Evolutionary conservation across 2,329 filamentous ascomycete genomes (phyloP), one percentile per base, ranked within the genome.

Genomic region (Scolecobasidium constrictum): DNA sequence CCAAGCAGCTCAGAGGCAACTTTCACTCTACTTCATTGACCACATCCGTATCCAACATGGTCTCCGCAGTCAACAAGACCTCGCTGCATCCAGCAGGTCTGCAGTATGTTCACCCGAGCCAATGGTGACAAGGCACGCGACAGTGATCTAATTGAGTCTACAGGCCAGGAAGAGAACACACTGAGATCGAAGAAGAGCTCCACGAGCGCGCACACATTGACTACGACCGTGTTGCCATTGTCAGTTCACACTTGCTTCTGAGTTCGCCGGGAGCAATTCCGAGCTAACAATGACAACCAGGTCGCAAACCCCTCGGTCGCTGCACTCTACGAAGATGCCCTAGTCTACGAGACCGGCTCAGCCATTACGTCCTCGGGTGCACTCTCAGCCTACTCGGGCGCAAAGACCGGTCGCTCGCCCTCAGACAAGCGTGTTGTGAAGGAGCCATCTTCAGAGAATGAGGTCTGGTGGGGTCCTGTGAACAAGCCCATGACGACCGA

Each of bases 401-500:
- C 87, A 57, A 98, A 98, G 78, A 98, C 92, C 48, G 92, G 92
- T 49, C 87, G 92, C 52, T 98, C 92, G 48, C 92, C 92, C 18
- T 81, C 86, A 44, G 92, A 98, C 71, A 98, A 98, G 81, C 83
- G 92, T 64, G 85, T 98, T 61, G 92, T 98, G 61, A 79, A 93
- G 71, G 92, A 98, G 66, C 71, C 81, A 47, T 73, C 78, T 49
- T 96, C 92, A 51, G 81, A 94, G 65, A 81, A 92, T 45, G 79
- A 98, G 48, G 77, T 98, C 59, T 98, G 92, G 92, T 96, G 92
- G 92, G 92, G 92, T 58, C 90, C 92, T 44, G 92, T 98, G 54
- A 98, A 98, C 77, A 96, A 96, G 78, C 85, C 90, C 61, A 98
- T 98, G 92, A 81, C 78, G 53, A 78, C 87, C 56, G 88, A 96